Base-by-base conservation (phyloP, 2,329 filamentous ascomycete species). In the Pseudonectria buxi region DNA sequence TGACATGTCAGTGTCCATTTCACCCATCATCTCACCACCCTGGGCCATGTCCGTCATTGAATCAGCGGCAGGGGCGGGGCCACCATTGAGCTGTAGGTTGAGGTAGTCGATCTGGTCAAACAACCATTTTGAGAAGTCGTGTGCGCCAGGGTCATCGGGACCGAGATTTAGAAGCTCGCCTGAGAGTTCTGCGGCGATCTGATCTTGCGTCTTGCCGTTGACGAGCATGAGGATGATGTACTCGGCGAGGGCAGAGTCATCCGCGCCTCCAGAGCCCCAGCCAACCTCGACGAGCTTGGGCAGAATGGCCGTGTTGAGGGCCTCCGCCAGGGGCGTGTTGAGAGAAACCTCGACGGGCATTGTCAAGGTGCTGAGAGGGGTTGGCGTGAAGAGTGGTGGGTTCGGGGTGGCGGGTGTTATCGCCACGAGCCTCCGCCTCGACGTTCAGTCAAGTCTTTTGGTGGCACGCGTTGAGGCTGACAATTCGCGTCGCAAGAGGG, bases 181-280 rank as follows among this genome's bases (percentile, higher is more conserved):
- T 2, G 89, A 84, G 11, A 98, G 78, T 59, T 98, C 92, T 28
- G 77, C 70, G 9, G 88, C 84, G 47, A 98, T 90, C 58, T 95
- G 83, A 33, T 89, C 80, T 58, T 94, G 83, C 4, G 84, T 88
- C 63, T 95, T 95, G 53, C 89, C 87, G 64, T 95, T 96, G 44
- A 86, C 86, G 24, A 98, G 76, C 90, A 96, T 95, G 45, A 96
- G 78, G 40, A 96, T 83, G 49, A 98, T 92, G 66, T 96, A 98
- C 66, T 98, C 92, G 40, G 88, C 83, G 40, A 98, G 76, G 26
- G 87, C 86, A 15, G 82, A 81, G 61, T 90, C 87, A 50, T 86
- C 83, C 37, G 67, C 65, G 43, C 82, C 84, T 49, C 83, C 83
- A 22, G 83, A 81, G 43, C 81, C 88, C 90, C 92, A 96, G 53